Evolutionary conservation across 176 grass and related monocot species (phyloP).

Genomic region (Musa beccarii): DNA sequence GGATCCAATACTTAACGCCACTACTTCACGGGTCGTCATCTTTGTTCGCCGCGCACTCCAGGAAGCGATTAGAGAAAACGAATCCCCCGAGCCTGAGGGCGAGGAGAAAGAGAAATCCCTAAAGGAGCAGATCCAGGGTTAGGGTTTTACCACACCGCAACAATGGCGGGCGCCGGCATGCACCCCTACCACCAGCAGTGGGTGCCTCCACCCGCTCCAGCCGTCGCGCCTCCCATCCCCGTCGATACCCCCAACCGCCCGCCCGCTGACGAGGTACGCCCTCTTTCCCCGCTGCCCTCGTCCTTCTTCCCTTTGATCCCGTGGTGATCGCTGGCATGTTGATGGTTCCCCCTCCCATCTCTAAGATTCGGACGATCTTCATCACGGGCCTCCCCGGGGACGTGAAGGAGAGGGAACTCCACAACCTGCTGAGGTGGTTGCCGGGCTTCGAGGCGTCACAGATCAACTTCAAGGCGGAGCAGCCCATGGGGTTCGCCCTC

Average conservation of each 20-base stretch:
- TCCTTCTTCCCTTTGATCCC: background rate
- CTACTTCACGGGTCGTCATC: too few relatives aligned
- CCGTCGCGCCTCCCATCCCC: conserved; percentile 25
- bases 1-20: too few relatives aligned
- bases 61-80: too few relatives aligned
- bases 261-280: conserved; percentile 36
- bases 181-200: conserved; percentile 91
- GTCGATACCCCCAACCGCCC: conserved; percentile 27
- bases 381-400: conserved; percentile 81
- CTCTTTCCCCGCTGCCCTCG: background rate
- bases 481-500: conserved; percentile 97
- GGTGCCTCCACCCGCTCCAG: conserved; percentile 28
- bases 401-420: conserved; percentile 97
- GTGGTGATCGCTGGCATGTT: too few relatives aligned
- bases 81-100: too few relatives aligned
- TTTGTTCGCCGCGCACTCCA: too few relatives aligned
- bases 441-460: conserved; percentile 95
- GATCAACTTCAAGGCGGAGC: conserved; percentile 92
- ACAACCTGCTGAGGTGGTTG: conserved; percentile 93
- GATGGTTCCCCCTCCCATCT: background rate
- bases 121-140: conserved; percentile 17
- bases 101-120: too few relatives aligned
- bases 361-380: conserved; percentile 81
- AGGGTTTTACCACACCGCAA: conserved; percentile 15
- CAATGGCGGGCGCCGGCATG: conserved; percentile 82